Conservation (phyloP, 805 yeast species). For the Komagataella phaffii region DNA sequence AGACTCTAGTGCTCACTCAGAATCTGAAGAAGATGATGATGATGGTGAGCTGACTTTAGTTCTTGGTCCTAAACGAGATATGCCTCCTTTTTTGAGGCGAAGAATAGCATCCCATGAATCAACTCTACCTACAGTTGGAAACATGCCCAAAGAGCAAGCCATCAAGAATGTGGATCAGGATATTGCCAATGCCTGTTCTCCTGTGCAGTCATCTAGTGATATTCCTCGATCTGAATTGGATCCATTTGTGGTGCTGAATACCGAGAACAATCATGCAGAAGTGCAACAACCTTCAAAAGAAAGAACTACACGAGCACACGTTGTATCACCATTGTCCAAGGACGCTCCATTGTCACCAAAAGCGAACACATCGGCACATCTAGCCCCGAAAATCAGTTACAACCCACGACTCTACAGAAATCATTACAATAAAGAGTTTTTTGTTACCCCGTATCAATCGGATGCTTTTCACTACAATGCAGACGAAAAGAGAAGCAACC, state of each 20-base stretch:
- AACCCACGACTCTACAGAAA: conserved; percentile 21
- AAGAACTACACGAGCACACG: conserved; percentile 6
- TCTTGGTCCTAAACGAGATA: conserved; percentile 24
- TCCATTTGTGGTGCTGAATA: not conserved
- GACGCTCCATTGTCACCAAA: conserved; percentile 20
- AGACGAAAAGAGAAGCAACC: conserved; percentile 8
- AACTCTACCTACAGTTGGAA: conserved; percentile 16
- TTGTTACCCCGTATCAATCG: conserved; percentile 22
- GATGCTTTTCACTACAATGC: conserved; percentile 23
- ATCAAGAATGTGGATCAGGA: not conserved
- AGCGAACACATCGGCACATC: conserved; percentile 8
- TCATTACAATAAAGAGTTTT: conserved; percentile 31
- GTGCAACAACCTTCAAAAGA: not conserved
- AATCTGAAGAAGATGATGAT: conserved; percentile 22
- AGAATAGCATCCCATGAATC: conserved; percentile 29
- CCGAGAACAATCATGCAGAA: not conserved
- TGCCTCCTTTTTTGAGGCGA: conserved; percentile 20
- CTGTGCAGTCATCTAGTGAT: not conserved
- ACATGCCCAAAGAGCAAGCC: not conserved
- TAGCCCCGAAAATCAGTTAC: not conserved
- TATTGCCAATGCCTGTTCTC: not conserved
- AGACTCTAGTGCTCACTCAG: not conserved
- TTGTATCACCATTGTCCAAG: conserved; percentile 20
- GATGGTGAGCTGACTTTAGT: conserved; percentile 29
- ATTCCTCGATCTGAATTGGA: not conserved